Evolutionary conservation across 371 early-diverging fungal species (phyloP).

Genomic region (Nematocida sp.): DNA sequence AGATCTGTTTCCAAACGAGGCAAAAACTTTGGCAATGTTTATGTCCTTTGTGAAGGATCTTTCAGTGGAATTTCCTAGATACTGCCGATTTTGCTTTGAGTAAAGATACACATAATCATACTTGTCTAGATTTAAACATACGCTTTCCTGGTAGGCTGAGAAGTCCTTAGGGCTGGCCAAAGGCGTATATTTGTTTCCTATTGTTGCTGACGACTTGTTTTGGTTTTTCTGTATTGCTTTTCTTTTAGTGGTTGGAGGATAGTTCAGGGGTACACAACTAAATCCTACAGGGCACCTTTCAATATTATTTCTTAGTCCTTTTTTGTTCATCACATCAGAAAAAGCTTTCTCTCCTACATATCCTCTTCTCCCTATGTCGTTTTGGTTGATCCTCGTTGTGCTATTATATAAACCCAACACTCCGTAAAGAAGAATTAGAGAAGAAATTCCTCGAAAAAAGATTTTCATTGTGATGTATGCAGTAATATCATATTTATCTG

Average conservation of each 20-base stretch:
- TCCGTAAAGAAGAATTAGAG: too few species aligned
- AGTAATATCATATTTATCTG: constrained; percentile 41
- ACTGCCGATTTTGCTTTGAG: constrained; percentile 2
- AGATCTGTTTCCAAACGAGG: background rate
- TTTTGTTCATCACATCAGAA: too few species aligned
- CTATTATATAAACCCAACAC: too few species aligned
- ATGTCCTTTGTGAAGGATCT: background rate
- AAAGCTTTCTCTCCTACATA: too few species aligned
- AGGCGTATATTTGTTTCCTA: background rate
- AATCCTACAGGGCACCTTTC: constrained; percentile 17
- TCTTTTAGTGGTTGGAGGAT: background rate
- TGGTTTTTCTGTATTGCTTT: too few species aligned
- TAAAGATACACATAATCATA: constrained; percentile 8
- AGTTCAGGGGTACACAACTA: constrained; percentile 10
- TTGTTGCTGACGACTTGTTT: background rate
- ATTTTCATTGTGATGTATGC: background rate
- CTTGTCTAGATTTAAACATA: constrained; percentile 11
- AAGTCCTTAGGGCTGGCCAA: background rate
- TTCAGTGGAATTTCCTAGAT: constrained; percentile 1
- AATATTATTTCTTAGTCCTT: too few species aligned
- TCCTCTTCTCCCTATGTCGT: too few species aligned
- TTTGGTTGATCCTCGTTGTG: too few species aligned
- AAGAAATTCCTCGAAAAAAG: too few species aligned
- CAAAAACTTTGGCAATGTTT: constrained; percentile 12
- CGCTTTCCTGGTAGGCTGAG: background rate